phyloP scores from a whole-genome alignment of 805 yeast genomes.

The Candida khao-thaluensis region DNA sequence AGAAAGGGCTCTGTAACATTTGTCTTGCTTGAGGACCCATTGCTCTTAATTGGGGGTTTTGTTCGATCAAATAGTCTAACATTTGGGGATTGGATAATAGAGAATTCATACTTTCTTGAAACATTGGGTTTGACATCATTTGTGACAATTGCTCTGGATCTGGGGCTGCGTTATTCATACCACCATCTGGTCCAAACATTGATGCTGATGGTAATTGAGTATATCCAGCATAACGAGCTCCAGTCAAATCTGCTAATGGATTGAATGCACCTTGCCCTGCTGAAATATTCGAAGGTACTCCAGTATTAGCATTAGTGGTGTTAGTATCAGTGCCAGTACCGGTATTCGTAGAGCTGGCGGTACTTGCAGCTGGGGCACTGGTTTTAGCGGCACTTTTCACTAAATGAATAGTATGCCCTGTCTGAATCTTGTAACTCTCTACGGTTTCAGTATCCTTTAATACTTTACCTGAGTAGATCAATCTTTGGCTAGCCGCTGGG shows the following conservation, averaged over 20 bases:
- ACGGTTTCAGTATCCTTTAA: conserved; percentile 80
- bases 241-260: conserved; percentile 88
- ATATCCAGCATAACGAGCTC: conserved; percentile 94
- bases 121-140: conserved; percentile 78
- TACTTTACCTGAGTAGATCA: conserved; percentile 92
- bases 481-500: conserved; percentile 77
- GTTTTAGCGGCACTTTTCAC: conserved; percentile 71
- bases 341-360: conserved; percentile 7
- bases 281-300: conserved; percentile 74
- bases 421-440: conserved; percentile 73
- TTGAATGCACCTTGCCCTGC: conserved; percentile 89
- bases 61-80: conserved; percentile 77
- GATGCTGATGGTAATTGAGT: conserved; percentile 83
- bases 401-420: conserved; percentile 84
- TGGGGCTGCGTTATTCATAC: conserved; percentile 69
- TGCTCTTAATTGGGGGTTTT: conserved; percentile 77
- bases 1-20: conserved; percentile 78
- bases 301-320: conserved; percentile 14
- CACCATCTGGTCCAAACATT: conserved; percentile 95
- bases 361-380: conserved; percentile 25
- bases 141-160: conserved; percentile 70
- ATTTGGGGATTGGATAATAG: conserved; percentile 86
- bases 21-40: conserved; percentile 90
- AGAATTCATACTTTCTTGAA: conserved; percentile 78
- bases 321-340: conserved; percentile 14